Evolutionary conservation across 768 basidiomycete genomes (phyloP), one percentile per base, ranked within the genome.

Genomic region (Pluteus cervinus): DNA sequence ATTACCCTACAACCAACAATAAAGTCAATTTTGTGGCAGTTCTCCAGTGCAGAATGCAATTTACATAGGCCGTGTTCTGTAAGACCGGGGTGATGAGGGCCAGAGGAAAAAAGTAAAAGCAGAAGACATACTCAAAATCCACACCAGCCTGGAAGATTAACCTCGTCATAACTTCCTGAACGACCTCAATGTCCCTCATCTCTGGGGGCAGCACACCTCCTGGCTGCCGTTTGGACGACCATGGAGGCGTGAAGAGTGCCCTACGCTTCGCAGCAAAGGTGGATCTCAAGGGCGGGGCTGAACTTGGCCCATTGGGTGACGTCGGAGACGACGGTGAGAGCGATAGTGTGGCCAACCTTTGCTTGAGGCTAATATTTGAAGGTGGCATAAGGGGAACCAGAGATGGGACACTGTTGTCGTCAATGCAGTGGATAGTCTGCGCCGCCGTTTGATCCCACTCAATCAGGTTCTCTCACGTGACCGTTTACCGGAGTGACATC

Each of bases 71-170:
- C 86, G 75, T 37, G 88, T 91, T 61, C 88, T 90, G 43, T 33
- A 28, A 37, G 39, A 53, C 50, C 16, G 53, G 36, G 37, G 31
- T 44, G 24, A 48, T 29, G 40, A 39, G 37, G 34, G 25, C 7
- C 29, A 15, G 40, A 50, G 37, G 50, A 21, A 24, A 25, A 23
- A 29, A 28, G 12, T 8, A 28, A 39, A 36, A 10, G 21, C 34
- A 24, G 28, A 24, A n/a, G 22, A 69, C 82, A 53, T 49, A 92
- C 89, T 90, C 87, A 46, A 78, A 90, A 61, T 92, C 89, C 40
- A 89, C 83, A 2, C 89, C 89, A 29, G 89, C 89, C 54, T 89
- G 88, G 49, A 85, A 89, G 30, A 91, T 87, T 62, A 91, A 67
- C 55, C 66, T 76, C 25, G 62, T 53, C 66, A 91, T 73, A 20